Evolutionary conservation across 1,284 basidiomycete genomes (phyloP).

Genomic region (Anthracocystis walkeri): DNA sequence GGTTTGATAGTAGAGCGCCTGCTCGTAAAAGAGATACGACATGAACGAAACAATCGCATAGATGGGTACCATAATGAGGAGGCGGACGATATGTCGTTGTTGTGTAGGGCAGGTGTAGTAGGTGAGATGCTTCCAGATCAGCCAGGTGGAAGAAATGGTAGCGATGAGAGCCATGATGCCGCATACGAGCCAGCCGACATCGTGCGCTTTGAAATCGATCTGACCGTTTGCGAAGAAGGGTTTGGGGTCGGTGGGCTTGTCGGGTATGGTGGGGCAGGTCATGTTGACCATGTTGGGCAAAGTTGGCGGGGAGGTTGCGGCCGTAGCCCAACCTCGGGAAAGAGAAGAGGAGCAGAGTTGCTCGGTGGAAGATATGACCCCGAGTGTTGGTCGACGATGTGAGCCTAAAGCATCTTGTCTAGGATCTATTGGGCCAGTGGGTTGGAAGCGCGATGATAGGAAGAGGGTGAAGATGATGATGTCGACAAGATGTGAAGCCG

Average conservation of each 20-base stretch:
- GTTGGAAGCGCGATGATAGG: too few species aligned
- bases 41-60: conserved; percentile 78
- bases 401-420: too few species aligned
- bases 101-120: conserved; percentile 78
- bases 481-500: too few species aligned
- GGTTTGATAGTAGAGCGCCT: conserved; percentile 68
- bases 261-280: conserved; percentile 49
- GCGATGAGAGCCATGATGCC: conserved; percentile 73
- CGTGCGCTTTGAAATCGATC: conserved; percentile 74
- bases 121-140: conserved; percentile 73
- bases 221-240: conserved; percentile 77
- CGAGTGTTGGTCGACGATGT: too few species aligned
- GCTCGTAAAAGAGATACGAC: conserved; percentile 76
- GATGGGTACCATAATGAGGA: conserved; percentile 83
- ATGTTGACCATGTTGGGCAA: conserved; percentile 47
- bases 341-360: neutral
- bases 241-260: conserved; percentile 54
- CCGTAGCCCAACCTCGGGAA: neutral
- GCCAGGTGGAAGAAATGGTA: conserved; percentile 43
- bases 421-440: too few species aligned
- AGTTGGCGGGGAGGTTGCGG: neutral
- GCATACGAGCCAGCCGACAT: conserved; percentile 79
- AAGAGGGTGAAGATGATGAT: too few species aligned
- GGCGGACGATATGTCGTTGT: conserved; percentile 72
- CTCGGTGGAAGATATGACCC: too few species aligned